These are phyloP conservation scores for Stylonectria norvegica DNA, from an alignment of 2,329 filamentous ascomycete genomes.

Conservation along the genomic window DNA sequence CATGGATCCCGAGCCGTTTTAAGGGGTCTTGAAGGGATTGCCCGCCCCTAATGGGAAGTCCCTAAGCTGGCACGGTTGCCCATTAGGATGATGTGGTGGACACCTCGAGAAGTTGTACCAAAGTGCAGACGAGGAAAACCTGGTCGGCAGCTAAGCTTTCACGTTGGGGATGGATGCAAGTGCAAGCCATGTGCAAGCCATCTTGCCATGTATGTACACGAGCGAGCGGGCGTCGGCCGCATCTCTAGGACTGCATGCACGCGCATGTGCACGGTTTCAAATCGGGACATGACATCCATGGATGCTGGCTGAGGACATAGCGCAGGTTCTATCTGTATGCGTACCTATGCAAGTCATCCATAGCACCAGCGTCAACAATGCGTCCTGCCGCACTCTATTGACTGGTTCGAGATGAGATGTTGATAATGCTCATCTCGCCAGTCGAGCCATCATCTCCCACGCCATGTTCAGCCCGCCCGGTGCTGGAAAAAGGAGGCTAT, in stretches of 20 bases:
- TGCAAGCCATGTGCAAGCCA: too few species aligned
- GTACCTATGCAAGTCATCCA: slow-evolving; percentile 24
- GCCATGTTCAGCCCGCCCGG: slow-evolving; percentile 18
- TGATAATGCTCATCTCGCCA: slow-evolving; percentile 24
- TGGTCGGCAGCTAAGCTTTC: slow-evolving; percentile 8
- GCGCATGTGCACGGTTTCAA: slow-evolving; percentile 17
- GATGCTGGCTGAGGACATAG: slow-evolving; percentile 16
- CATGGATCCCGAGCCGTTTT: slow-evolving; percentile 25
- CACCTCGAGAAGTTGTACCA: too few species aligned
- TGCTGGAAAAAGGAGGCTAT: slow-evolving; percentile 3
- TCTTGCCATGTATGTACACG: too few species aligned
- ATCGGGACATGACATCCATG: slow-evolving; percentile 15
- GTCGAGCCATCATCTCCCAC: slow-evolving; percentile 12
- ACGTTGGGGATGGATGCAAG: slow-evolving; percentile 12
- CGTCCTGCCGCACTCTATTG: slow-evolving; percentile 17
- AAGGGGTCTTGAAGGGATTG: slow-evolving; percentile 16
- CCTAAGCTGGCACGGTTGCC: too few species aligned
- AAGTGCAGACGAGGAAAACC: too few species aligned
- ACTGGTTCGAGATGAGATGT: slow-evolving; percentile 16
- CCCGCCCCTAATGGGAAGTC: slow-evolving; percentile 18
- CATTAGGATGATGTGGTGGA: too few species aligned
- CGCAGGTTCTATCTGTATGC: slow-evolving; percentile 16
- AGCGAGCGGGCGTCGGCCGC: slow-evolving; percentile 10
- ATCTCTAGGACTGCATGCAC: slow-evolving; percentile 19
- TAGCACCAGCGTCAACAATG: slow-evolving; percentile 16